These are phyloP conservation scores for Rhinocladiella mackenziei DNA, from an alignment of 2,329 filamentous ascomycete genomes.

Conservation along the genomic window DNA sequence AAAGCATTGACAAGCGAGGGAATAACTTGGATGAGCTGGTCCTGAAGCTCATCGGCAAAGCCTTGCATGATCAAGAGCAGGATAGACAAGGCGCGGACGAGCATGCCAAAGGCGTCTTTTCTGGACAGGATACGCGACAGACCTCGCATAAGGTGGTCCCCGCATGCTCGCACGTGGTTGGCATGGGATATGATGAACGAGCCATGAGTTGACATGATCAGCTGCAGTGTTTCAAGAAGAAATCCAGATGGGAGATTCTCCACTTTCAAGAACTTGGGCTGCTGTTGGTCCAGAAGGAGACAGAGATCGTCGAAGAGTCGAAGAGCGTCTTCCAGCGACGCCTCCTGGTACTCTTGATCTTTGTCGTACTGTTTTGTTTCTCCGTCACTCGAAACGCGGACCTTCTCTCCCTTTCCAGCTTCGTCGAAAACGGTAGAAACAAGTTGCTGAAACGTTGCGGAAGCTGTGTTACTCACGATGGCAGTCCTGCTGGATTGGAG, in stretches of 20 bases:
- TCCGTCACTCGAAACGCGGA: slow-evolving; percentile 3
- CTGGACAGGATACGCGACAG: slow-evolving; percentile 18
- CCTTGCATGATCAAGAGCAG: slow-evolving; percentile 13
- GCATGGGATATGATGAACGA: slow-evolving; percentile 71
- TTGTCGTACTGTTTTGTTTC: slow-evolving; percentile 14
- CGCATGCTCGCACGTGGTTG: slow-evolving; percentile 76
- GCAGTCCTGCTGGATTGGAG: slow-evolving; percentile 87
- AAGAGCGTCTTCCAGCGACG: slow-evolving; percentile 41
- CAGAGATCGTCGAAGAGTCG: slow-evolving; percentile 80
- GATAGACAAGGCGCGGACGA: slow-evolving; percentile 21
- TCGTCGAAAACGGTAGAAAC: slow-evolving; percentile 92
- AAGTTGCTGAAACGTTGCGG: slow-evolving; percentile 92
- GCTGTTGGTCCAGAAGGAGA: slow-evolving; percentile 77
- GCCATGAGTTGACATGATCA: slow-evolving; percentile 80
- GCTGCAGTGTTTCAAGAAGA: slow-evolving; percentile 87
- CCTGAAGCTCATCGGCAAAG: slow-evolving; percentile 9
- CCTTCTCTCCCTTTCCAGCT: slow-evolving; percentile 44
- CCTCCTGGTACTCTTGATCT: slow-evolving; percentile 17
- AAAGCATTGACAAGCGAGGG: slow-evolving; percentile 78
- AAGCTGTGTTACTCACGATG: slow-evolving; percentile 91
- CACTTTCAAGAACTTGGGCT: slow-evolving; percentile 75
- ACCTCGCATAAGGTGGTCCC: slow-evolving; percentile 49
- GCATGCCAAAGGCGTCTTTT: slow-evolving; percentile 20
- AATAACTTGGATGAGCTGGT: slow-evolving; percentile 77
- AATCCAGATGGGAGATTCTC: slow-evolving; percentile 75